These are phyloP conservation scores for Pichia sp. DNA, from an alignment of 1,139 yeast species.

Conservation along the genomic window DNA sequence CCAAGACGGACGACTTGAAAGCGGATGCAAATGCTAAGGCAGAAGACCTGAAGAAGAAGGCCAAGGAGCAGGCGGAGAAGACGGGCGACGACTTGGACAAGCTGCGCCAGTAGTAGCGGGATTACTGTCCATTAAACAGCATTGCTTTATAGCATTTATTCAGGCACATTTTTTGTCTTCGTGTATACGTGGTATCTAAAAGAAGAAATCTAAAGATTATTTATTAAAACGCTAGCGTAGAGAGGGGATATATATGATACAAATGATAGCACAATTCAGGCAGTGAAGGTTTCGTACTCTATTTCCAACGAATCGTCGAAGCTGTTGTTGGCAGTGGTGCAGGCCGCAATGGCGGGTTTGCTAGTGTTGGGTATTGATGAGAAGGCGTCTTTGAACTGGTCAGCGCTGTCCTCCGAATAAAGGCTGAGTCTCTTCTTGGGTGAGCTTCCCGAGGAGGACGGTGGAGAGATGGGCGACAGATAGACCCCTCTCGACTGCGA, in stretches of 20 bases:
- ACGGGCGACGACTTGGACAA: not conserved
- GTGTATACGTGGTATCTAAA: not conserved
- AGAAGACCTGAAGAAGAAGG: not conserved
- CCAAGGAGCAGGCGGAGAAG: conserved; percentile 1
- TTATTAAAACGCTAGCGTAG: not conserved
- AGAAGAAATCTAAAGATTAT: not conserved
- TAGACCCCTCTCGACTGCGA: not conserved
- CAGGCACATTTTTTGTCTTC: not conserved
- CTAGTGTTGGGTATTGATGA: not conserved
- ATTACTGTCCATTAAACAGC: too few species aligned
- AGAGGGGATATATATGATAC: not conserved
- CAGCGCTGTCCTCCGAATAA: not conserved
- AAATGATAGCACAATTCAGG: not conserved
- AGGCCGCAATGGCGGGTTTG: not conserved
- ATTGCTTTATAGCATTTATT: not conserved
- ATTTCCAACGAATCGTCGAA: conserved; percentile 2
- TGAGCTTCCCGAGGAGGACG: conserved; percentile 2
- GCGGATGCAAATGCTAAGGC: not conserved
- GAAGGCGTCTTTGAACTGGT: conserved; percentile 8
- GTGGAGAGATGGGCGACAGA: not conserved
- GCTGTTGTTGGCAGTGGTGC: not conserved
- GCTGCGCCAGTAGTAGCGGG: not conserved
- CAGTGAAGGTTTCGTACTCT: conserved; percentile 14
- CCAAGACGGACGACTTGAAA: conserved; percentile 10
- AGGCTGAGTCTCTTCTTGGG: conserved; percentile 2